Evolutionary conservation across 306 rosid species (phyloP).

Genomic region (Fagus crenata): DNA sequence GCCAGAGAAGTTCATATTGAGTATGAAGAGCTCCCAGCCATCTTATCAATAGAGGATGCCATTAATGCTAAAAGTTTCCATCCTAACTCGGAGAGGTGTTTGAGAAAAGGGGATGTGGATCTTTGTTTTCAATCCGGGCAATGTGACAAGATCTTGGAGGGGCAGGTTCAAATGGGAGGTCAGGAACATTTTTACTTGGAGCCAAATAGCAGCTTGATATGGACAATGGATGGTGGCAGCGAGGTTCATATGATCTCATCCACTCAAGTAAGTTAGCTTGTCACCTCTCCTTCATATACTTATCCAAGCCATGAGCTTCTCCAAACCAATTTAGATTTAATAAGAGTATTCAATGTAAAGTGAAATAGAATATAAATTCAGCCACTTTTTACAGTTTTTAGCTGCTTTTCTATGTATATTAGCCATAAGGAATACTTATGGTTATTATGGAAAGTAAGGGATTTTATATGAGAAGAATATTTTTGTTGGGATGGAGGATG

Average conservation of each 20-base stretch:
- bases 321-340: constrained; percentile 1
- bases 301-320: constrained; percentile 10
- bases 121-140: constrained; percentile 70
- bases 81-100: constrained; percentile 64
- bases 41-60: constrained; percentile 86
- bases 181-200: constrained; percentile 98
- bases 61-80: constrained; percentile 70
- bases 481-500: background rate
- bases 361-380: background rate
- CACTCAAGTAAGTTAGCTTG: constrained; percentile 67
- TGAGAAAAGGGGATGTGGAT: constrained; percentile 80
- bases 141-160: constrained; percentile 79
- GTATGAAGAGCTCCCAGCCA: constrained; percentile 84
- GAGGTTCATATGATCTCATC: constrained; percentile 98
- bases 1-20: constrained; percentile 65
- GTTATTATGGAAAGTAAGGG: background rate
- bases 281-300: background rate
- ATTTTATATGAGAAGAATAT: background rate
- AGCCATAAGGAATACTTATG: background rate
- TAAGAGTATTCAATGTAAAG: background rate
- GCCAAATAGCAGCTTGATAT: constrained; percentile 73
- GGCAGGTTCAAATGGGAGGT: constrained; percentile 88
- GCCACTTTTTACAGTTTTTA: background rate
- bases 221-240: constrained; percentile 88
- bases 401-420: background rate